Conservation (phyloP, 805 yeast species). For the Kodamaea laetipori region DNA sequence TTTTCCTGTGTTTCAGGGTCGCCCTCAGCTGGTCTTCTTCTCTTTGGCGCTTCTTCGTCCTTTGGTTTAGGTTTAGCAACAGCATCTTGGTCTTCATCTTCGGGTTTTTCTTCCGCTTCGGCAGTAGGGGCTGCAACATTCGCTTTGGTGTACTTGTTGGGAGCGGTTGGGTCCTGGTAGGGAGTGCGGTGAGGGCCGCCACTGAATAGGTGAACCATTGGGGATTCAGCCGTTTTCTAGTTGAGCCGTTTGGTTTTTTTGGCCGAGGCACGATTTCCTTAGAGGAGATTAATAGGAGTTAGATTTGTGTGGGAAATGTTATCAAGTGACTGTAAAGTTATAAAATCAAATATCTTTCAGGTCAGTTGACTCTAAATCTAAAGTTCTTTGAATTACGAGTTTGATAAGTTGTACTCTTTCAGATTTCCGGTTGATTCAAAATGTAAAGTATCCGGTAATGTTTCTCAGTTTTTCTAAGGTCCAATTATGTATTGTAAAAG, state of each 20-base stretch:
- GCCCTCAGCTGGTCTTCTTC: background rate
- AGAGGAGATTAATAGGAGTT: too few relatives aligned
- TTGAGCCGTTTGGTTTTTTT: constrained; percentile 3
- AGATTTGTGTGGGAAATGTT: too few relatives aligned
- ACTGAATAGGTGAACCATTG: constrained; percentile 9
- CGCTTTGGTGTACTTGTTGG: constrained; percentile 10
- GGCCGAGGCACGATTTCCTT: background rate
- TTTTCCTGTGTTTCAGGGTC: constrained; percentile 33
- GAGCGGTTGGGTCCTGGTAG: constrained; percentile 10
- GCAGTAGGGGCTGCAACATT: background rate
- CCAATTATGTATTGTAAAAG: too few relatives aligned
- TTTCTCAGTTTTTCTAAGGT: too few relatives aligned
- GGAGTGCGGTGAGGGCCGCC: constrained; percentile 1
- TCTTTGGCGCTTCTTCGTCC: constrained; percentile 12
- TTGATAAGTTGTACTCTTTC: too few relatives aligned
- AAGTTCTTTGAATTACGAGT: too few relatives aligned
- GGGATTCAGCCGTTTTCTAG: background rate
- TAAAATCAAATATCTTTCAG: too few relatives aligned
- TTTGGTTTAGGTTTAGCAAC: constrained; percentile 3
- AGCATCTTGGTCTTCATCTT: constrained; percentile 5
- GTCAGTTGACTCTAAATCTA: too few relatives aligned
- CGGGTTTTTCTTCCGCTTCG: background rate
- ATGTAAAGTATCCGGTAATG: too few relatives aligned
- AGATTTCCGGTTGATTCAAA: too few relatives aligned
- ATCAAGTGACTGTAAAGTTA: too few relatives aligned